phyloP scores from a whole-genome alignment of 805 yeast species.

The Lipomyces orientalis region DNA sequence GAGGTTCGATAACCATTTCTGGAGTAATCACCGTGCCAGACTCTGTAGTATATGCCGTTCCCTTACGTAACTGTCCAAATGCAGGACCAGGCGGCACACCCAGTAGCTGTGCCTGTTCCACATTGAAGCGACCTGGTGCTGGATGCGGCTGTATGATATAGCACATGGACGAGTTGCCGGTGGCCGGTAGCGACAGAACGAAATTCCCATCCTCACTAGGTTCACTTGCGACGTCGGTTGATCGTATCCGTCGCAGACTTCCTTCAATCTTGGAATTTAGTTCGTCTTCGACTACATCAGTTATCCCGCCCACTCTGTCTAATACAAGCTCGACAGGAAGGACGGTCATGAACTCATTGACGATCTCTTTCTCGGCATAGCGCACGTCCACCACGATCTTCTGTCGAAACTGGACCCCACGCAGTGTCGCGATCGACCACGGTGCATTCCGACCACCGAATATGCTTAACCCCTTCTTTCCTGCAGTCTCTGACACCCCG shows the following conservation, averaged over 20 bases:
- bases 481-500: constrained; percentile 80
- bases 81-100: constrained; percentile 72
- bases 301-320: not conserved
- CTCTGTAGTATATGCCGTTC: constrained; percentile 60
- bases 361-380: constrained; percentile 40
- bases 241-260: not conserved
- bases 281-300: not conserved
- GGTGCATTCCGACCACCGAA: constrained; percentile 56
- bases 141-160: constrained; percentile 71
- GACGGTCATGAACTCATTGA: constrained; percentile 42
- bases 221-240: not conserved
- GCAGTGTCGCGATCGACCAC: constrained; percentile 78
- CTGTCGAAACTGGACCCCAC: constrained; percentile 81
- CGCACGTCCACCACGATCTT: constrained; percentile 58
- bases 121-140: constrained; percentile 76
- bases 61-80: constrained; percentile 65
- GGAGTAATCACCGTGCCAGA: constrained; percentile 67
- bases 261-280: not conserved
- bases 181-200: not conserved
- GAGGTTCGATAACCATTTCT: constrained; percentile 71
- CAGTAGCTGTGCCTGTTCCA: constrained; percentile 64
- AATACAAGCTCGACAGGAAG: constrained; percentile 19
- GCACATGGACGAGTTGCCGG: constrained; percentile 54
- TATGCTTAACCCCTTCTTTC: constrained; percentile 57
- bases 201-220: not conserved